Evolutionary conservation across 805 yeast species (phyloP), one percentile per base, ranked within the genome.

Genomic region (Yarrowia porcina): DNA sequence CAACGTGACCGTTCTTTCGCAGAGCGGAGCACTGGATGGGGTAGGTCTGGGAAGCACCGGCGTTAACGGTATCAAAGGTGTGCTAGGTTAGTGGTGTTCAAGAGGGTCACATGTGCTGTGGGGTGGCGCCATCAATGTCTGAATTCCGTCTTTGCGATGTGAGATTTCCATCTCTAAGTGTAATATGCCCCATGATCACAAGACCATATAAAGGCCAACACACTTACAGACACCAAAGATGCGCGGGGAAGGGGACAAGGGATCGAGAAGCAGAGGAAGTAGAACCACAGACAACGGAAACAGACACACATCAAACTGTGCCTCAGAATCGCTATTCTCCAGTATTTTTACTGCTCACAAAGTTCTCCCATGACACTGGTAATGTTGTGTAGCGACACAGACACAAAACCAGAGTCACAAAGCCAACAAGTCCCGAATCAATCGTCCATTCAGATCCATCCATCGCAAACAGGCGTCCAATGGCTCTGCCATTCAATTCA

Each of bases 11-110:
- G 85, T 86, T 89, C 96, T 94, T 94, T 87, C 99, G 92, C 82
- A 94, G 90, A 72, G 99, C 97, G 76, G 98, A 94, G 89, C 99
- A 93, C 87, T 93, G 99, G 86, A 87, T 82, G 86, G 99, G 99
- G 96, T 78, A 93, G 79, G 97, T 93, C 76, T 86, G 79, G 78
- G 99, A 93, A 82, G 98, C 92, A 82, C 97, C 98, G 76, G 99
- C 98, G 80, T 90, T 94, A 79, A 89, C 98, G 85, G 92, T 84
- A 83, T 92, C 97, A 82, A 93, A 93, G 81, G 86, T 84, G 86
- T 91, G 97, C 91, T 89, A 71, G 41, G 63, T 59, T 59, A 59
- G 65, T 66, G n/a, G n/a, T n/a, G n/a, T n/a, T n/a, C n/a, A n/a
- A n/a, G n/a, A n/a, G n/a, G n/a, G n/a, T n/a, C n/a, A n/a, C n/a